These are phyloP conservation scores for Camelina laxa DNA, from an alignment of 345 rosid species.

Conservation along the genomic window DNA sequence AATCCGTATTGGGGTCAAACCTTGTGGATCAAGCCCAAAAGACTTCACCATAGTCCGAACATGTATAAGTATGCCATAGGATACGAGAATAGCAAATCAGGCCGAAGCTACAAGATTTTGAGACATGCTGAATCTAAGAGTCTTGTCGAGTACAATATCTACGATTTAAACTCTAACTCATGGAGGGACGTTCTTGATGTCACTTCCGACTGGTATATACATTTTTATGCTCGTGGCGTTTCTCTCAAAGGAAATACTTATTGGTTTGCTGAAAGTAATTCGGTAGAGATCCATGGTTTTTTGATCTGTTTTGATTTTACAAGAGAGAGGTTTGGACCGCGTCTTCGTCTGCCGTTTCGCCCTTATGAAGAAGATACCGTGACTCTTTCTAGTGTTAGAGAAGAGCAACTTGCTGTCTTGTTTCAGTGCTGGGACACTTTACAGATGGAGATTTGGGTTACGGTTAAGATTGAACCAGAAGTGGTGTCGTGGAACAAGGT, in stretches of 20 bases:
- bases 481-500: slow-evolving; percentile 4
- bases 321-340: slow-evolving; percentile 2
- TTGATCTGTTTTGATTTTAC: slow-evolving; percentile 24
- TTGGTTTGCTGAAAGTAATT: no score
- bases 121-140: no score
- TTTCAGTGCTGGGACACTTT: not conserved
- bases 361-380: not conserved
- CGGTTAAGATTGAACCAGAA: slow-evolving; percentile 11
- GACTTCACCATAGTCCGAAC: not conserved
- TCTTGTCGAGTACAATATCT: not conserved
- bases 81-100: not conserved
- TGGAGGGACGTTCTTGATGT: no score
- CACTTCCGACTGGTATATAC: not conserved
- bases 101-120: not conserved
- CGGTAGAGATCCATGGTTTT: no score
- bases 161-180: no score
- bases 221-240: not conserved
- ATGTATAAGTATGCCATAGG: not conserved
- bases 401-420: slow-evolving; percentile 17
- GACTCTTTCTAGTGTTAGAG: slow-evolving; percentile 18
- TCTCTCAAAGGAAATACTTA: not conserved
- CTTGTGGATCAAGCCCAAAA: not conserved
- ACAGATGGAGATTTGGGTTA: not conserved
- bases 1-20: not conserved
- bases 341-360: slow-evolving; percentile 7